Base-by-base conservation (phyloP, 75 land plant genomes). In the Adiantum capillusveneris region DNA sequence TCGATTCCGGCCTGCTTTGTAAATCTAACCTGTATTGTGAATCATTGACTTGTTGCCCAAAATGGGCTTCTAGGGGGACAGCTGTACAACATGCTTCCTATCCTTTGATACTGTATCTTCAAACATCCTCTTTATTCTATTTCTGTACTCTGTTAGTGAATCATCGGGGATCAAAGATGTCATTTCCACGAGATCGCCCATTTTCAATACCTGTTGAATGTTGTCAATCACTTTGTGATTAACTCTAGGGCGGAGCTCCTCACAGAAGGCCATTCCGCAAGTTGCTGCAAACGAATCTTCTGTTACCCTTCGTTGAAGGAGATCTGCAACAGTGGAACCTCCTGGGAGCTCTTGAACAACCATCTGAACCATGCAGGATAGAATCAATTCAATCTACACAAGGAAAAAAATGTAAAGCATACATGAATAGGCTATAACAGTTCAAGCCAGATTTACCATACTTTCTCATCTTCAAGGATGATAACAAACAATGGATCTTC, bases 141-240 rank as follows among this genome's bases (percentile, higher is more conserved):
- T 79, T 46, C 84, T 81, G 58, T 64, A 78, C 57, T 75, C 84
- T 12, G 59, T 59, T 49, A 84, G 46, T 25, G 79, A 78, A 52
- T 79, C 62, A 72, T 82, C 76, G 0, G 85, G 61, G 25, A 85
- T 75, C n/a, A 81, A 42, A 1, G 83, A 81, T 18, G 75, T 74
- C 41, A 93, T 57, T 64, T 89, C 98, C 36, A 94, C 84, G 29
- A 89, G 65, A 63, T 89, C 98, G 0, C 98, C 98, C 90, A 86
- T 94, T 56, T 67, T 81, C 55, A 94, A 62, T 63, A 72, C 81
- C 75, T 75, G 81, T 29, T 63, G 59, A n/a, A 78, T 75, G 59
- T 88, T 74, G 36, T 41, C 65, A 26, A 94, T 83, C 9, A 84
- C 73, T 59, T 81, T 31, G 50, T 77, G 83, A 68, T 94, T 94